Percentiles rank a stretch among this genome's conserved stretches.
phyloP scores from a whole-genome alignment of 1,139 yeast genomes.

The Debaryomycetaceae sp. region DNA sequence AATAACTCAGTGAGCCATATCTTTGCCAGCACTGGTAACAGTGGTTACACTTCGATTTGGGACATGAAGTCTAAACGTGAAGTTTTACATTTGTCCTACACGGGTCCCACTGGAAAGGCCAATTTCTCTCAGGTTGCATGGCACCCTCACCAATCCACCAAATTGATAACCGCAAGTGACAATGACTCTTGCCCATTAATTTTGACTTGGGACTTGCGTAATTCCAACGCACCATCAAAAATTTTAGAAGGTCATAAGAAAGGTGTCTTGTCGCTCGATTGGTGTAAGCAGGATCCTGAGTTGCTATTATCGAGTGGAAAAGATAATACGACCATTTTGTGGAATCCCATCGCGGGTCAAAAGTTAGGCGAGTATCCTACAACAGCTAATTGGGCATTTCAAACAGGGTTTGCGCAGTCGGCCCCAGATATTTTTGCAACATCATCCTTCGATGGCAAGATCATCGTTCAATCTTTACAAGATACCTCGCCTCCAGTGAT shows the following conservation, averaged over 20 bases:
- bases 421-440: conserved; percentile 92
- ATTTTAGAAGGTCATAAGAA: conserved; percentile 77
- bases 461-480: conserved; percentile 81
- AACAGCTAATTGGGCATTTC: conserved; percentile 91
- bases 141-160: conserved; percentile 85
- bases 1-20: conserved; percentile 82
- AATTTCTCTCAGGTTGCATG: conserved; percentile 71
- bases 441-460: conserved; percentile 89
- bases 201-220: conserved; percentile 90
- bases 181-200: conserved; percentile 79
- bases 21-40: conserved; percentile 82
- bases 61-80: conserved; percentile 86
- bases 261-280: conserved; percentile 86
- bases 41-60: conserved; percentile 91
- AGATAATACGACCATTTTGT: conserved; percentile 80
- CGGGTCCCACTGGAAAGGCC: conserved; percentile 53
- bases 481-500: conserved; percentile 63
- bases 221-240: conserved; percentile 82
- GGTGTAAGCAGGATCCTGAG: conserved; percentile 84
- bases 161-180: conserved; percentile 82
- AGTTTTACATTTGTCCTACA: conserved; percentile 75
- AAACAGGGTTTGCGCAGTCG: conserved; percentile 79
- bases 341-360: conserved; percentile 80
- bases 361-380: conserved; percentile 86
- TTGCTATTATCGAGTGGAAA: conserved; percentile 85